Conservation (phyloP, 2,329 filamentous ascomycete genomes). For the Pestalotiopsis fici region DNA sequence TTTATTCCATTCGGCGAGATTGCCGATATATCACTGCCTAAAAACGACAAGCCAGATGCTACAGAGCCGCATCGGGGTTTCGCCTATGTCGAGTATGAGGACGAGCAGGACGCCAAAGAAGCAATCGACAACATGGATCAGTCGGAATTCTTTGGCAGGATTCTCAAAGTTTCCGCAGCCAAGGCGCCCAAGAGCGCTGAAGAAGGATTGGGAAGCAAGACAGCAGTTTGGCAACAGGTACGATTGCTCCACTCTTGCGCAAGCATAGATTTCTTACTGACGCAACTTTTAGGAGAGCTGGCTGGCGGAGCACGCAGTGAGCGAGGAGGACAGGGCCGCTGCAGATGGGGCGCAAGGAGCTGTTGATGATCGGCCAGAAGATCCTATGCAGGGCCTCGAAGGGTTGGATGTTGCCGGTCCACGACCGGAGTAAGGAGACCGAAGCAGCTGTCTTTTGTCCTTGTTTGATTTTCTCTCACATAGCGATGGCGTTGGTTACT, state of each 20-base stretch:
- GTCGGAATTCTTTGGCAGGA: conserved; percentile 87
- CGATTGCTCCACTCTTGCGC: conserved; percentile 22
- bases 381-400: conserved; percentile 96
- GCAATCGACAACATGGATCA: conserved; percentile 99
- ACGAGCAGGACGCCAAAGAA: conserved; percentile 82
- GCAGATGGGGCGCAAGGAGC: conserved; percentile 54
- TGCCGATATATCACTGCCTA: conserved; percentile 85
- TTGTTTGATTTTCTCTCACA: conserved; percentile 22
- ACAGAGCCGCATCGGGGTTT: conserved; percentile 81
- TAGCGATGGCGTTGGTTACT: conserved; percentile 31
- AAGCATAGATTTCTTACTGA: conserved; percentile 17
- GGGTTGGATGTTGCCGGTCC: conserved; percentile 93
- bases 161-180: conserved; percentile 88
- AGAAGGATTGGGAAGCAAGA: conserved; percentile 89
- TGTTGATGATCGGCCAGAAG: conserved; percentile 59
- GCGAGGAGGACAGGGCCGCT: conserved; percentile 73
- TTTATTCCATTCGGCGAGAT: conserved; percentile 98
- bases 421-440: conserved; percentile 63
- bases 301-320: conserved; percentile 83
- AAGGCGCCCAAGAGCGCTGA: conserved; percentile 89
- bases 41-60: conserved; percentile 79
- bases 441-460: background rate
- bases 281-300: conserved; percentile 75
- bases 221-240: conserved; percentile 96
- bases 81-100: conserved; percentile 94